Conservation (phyloP, 345 rosid species). For the Orychophragmus violaceus region DNA sequence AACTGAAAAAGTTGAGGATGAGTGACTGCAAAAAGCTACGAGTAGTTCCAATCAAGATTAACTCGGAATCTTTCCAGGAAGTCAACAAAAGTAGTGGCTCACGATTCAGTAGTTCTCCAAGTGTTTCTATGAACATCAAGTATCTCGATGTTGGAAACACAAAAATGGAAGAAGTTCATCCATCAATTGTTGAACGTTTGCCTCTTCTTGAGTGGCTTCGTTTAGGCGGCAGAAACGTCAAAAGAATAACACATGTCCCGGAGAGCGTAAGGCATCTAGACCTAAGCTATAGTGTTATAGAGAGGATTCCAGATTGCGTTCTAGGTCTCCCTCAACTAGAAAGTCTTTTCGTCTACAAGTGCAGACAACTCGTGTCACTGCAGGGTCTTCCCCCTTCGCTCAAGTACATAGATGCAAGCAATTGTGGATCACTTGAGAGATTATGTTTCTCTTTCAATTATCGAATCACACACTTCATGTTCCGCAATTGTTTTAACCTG, state of each 20-base stretch:
- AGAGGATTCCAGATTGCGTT: background rate
- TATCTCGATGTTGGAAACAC: background rate
- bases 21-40: background rate
- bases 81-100: background rate
- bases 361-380: background rate
- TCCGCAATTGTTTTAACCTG: background rate
- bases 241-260: background rate
- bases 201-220: background rate
- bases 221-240: background rate
- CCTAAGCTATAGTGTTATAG: background rate
- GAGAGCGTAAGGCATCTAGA: background rate
- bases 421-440: background rate
- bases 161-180: background rate
- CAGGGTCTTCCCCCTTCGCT: background rate
- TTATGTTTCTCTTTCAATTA: background rate
- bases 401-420: background rate
- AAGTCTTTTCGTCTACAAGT: rapidly evolving
- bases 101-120: background rate
- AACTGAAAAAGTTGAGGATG: background rate
- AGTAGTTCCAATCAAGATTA: background rate
- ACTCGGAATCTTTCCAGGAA: background rate
- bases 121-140: background rate
- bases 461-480: background rate
- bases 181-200: background rate
- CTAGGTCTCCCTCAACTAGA: background rate